Percentiles rank a stretch among this genome's conserved stretches.
Conservation (phyloP, 148 eudicot species). For the Polygonum aviculare region DNA sequence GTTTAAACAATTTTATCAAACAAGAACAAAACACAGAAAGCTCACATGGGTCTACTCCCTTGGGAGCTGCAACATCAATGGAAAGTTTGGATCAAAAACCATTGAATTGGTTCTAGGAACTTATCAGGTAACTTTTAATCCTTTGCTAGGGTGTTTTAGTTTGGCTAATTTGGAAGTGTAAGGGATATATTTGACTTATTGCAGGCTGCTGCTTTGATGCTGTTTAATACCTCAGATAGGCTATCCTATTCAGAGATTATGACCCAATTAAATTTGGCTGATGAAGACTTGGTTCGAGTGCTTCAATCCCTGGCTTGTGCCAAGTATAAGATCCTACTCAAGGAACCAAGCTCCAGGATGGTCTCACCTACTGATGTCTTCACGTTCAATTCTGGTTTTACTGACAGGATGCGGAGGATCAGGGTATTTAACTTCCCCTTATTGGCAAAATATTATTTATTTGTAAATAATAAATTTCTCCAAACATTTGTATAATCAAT, state of each 20-base stretch:
- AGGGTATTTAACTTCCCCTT: neutral
- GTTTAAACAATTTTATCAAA: conserved; percentile 70
- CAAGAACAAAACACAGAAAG: conserved; percentile 80
- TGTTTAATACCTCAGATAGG: neutral
- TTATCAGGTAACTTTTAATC: conserved; percentile 23
- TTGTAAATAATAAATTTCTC: neutral
- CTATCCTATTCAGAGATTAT: neutral
- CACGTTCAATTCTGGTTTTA: neutral
- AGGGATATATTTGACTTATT: no score
- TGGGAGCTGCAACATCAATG: conserved; percentile 37
- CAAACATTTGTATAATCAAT: no score
- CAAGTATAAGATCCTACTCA: neutral
- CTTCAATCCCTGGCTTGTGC: no score
- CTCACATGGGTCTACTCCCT: conserved; percentile 74
- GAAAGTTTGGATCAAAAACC: conserved; percentile 35
- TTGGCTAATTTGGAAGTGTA: neutral
- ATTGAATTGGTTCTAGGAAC: conserved; percentile 36
- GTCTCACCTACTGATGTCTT: neutral
- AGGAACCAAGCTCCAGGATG: neutral
- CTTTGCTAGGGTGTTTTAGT: neutral
- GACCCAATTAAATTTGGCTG: neutral
- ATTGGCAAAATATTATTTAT: neutral
- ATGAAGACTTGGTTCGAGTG: neutral
- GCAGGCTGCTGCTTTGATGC: no score
- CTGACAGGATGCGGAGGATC: neutral